Base-by-base conservation (phyloP, 2,329 filamentous ascomycete species). In the Colletotrichum magnum region DNA sequence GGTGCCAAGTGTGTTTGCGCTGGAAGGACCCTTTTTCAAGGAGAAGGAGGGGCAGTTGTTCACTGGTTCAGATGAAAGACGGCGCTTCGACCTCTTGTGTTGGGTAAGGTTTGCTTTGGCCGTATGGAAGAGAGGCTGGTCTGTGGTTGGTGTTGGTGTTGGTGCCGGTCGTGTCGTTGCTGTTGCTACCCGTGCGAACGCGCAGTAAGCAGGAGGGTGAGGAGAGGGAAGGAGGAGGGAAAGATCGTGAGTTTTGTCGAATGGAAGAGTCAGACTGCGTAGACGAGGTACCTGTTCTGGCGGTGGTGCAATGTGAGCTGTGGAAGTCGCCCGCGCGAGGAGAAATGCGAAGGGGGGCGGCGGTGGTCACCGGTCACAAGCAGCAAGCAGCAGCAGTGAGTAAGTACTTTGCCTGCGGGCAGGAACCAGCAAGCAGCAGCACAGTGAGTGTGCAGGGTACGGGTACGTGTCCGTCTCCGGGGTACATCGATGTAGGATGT, bases 171-270 rank as follows among this genome's bases (percentile, higher is more conserved):
- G 21, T 39, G 32, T 41, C 41, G 61, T n/a, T 50, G 50, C 51
- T 53, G 43, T 57, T 24, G 52, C 62, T 57, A 62, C 51, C 63
- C 63, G 62, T 67, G 62, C 67, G 52, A 50, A 56, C 45, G 62
- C 62, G 63, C 43, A 41, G 50, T 43, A 36, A 36, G 32, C 7
- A 24, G 36, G 47, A 60, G 56, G 32, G 39, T 51, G 28, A 26
- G 50, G n/a, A 43, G 1, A 51, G 13, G 32, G 56, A 36, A 36
- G 51, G n/a, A 16, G 54, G 18, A 41, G 10, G 58, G 64, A 36
- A 21, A 41, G 61, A 69, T 66, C 54, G 62, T 69, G 66, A 66
- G 54, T 60, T 69, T 69, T 66, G 56, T 39, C 50, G 21, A 60
- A n/a, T 26, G 58, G 32, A 15, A 24, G 26, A 39, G 41, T 15